Evolutionary conservation across 2,329 filamentous ascomycete species (phyloP).

Genomic region (Monosporascus ibericus): DNA sequence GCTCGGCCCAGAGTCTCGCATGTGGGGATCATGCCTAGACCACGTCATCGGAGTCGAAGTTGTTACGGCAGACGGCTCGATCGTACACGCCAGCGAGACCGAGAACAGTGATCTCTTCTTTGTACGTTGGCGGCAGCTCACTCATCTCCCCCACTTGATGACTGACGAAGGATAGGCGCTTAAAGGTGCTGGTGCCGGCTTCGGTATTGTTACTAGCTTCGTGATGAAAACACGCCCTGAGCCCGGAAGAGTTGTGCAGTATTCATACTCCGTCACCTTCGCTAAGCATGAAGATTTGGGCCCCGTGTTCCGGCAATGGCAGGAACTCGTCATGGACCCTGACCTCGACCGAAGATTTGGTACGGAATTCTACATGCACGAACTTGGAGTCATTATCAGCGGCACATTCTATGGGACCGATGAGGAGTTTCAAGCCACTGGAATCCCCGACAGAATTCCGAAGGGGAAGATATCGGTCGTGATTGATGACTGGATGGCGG

Average conservation of each 20-base stretch:
- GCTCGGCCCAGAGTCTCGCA: constrained; percentile 50
- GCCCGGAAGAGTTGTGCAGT: constrained; percentile 51
- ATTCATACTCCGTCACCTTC: constrained; percentile 48
- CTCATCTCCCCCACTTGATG: neutral
- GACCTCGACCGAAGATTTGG: constrained; percentile 53
- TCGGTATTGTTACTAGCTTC: constrained; percentile 53
- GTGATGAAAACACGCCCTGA: constrained; percentile 49
- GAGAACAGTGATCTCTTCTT: constrained; percentile 50
- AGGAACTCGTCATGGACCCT: constrained; percentile 47
- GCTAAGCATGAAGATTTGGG: constrained; percentile 42
- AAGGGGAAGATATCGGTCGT: constrained; percentile 35
- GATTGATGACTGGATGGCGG: constrained; percentile 57
- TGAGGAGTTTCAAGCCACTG: constrained; percentile 46
- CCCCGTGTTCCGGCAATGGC: constrained; percentile 50
- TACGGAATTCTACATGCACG: constrained; percentile 48
- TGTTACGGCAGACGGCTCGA: constrained; percentile 49
- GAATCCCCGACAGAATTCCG: constrained; percentile 43
- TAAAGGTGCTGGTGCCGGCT: constrained; percentile 49
- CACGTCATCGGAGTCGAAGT: constrained; percentile 50
- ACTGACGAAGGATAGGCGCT: constrained; percentile 32
- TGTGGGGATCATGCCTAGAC: constrained; percentile 53
- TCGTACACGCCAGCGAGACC: constrained; percentile 39
- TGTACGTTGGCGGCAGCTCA: constrained; percentile 21
- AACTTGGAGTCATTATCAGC: constrained; percentile 48
- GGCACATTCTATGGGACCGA: constrained; percentile 57